Base-by-base conservation (phyloP, 228 moss, liverwort and hornwort species). In the Sphagnum magellanicum region DNA sequence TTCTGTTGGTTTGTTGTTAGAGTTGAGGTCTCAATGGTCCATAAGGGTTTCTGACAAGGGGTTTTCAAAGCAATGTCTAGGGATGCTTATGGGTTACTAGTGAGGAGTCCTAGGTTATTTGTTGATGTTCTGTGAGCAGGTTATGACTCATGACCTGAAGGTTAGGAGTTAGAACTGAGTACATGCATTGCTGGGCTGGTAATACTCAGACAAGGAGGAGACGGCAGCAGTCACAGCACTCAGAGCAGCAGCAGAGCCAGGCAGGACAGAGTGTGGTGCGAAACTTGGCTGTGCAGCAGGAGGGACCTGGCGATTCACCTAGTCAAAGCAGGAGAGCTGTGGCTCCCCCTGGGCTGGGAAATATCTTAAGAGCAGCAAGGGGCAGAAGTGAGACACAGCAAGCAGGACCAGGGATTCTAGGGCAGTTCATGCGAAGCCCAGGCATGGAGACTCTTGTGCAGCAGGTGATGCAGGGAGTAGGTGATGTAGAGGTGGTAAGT, bases 371-470 rank as follows among this genome's bases (percentile, higher is more conserved):
- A 73, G 81, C 74, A 48, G 75, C 87, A 32, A 77, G 85, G 70
- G 84, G 81, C 62, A 59, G 68, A 17, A 79, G 81, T 72, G 79
- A 73, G 52, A 60, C 78, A 63, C 88, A 81, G 70, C 85, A 75
- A 68, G 61, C 75, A 49, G 81, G 88, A 59, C 77, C 80, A 16
- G 77, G 80, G 68, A 78, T 93, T 52, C 73, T 98, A 61, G 93
- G 91, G 50, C 93, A 98, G 79, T 76, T 98, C 48, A 88, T 87
- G 87, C 88, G 88, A 80, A 98, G 87, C 77, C 97, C 97, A 17
- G 72, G 89, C 4, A 81, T 98, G 85, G 97, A 81, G 74, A 98
- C 85, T 68, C 75, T 93, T 58, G 84, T 91, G 66, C 91, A 90
- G 66, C 91, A 91, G 72, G 88, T 92, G 14, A 90, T 93, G 85